Percentiles rank a stretch among this genome's conserved stretches.
phyloP scores from a whole-genome alignment of 495 filamentous ascomycete species.

The Apiosordaria backusii region DNA sequence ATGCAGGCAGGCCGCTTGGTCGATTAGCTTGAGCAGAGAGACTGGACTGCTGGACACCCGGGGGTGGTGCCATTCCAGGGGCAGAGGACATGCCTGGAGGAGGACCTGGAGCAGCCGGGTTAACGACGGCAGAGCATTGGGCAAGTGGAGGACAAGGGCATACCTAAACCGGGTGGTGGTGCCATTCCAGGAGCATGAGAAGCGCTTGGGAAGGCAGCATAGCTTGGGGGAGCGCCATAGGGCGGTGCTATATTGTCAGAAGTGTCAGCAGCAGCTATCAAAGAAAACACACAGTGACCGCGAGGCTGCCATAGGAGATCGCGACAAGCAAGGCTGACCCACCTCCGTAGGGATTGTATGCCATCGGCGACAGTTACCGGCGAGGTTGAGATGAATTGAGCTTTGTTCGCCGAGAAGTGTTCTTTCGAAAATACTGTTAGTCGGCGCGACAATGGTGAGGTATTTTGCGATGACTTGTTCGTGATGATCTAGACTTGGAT shows the following conservation, averaged over 20 bases:
- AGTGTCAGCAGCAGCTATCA: constrained; percentile 14
- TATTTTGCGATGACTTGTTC: neutral
- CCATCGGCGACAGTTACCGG: constrained; percentile 33
- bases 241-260: constrained; percentile 37
- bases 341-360: constrained; percentile 83
- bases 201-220: constrained; percentile 65
- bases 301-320: neutral
- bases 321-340: constrained; percentile 28
- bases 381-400: neutral
- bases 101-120: constrained; percentile 42
- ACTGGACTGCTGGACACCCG: constrained; percentile 74
- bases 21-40: constrained; percentile 62
- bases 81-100: constrained; percentile 74
- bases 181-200: constrained; percentile 60
- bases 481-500: neutral
- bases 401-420: neutral
- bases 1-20: constrained; percentile 72
- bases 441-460: neutral
- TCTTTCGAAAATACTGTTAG: neutral
- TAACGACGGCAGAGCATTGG: neutral
- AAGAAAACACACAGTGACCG: neutral
- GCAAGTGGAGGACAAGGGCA: constrained; percentile 28
- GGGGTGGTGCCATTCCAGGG: constrained; percentile 73
- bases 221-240: constrained; percentile 72
- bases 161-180: constrained; percentile 85